phyloP scores from a whole-genome alignment of 2,329 filamentous ascomycete species.

The Alternaria angustiovoidea region DNA sequence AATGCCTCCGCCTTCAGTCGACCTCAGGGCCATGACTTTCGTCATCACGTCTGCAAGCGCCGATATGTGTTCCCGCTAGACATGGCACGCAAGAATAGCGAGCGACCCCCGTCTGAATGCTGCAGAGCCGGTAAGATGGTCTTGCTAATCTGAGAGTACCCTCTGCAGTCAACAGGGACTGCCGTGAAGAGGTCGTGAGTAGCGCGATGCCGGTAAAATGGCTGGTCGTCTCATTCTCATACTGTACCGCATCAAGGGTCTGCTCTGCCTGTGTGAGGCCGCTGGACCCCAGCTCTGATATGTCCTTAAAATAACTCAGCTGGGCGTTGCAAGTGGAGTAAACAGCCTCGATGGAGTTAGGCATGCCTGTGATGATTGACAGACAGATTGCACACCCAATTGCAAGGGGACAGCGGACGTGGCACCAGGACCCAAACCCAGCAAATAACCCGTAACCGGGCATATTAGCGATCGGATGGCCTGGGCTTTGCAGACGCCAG shows the following conservation, averaged over 20 bases:
- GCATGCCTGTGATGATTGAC: conserved; percentile 5
- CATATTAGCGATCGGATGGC: conserved; percentile 32
- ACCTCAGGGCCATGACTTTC: not conserved
- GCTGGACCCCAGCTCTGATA: conserved; percentile 22
- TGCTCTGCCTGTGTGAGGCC: conserved; percentile 10
- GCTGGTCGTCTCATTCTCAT: conserved; percentile 15
- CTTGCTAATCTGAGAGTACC: conserved; percentile 24
- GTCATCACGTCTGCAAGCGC: conserved; percentile 13
- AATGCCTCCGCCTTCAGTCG: not conserved
- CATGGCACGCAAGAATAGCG: conserved; percentile 25
- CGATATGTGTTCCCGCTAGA: conserved; percentile 8
- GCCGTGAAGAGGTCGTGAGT: conserved; percentile 9
- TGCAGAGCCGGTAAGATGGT: conserved; percentile 22
- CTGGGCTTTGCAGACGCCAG: conserved; percentile 32
- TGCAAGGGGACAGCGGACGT: conserved; percentile 9
- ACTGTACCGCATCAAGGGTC: conserved; percentile 15
- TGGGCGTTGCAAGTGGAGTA: conserved; percentile 20
- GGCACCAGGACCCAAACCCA: conserved; percentile 12
- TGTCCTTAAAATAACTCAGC: conserved; percentile 44
- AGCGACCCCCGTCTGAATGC: conserved; percentile 11
- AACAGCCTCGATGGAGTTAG: conserved; percentile 13
- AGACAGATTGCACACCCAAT: conserved; percentile 21
- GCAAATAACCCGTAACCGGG: conserved; percentile 21
- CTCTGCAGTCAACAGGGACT: conserved; percentile 23
- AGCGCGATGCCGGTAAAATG: conserved; percentile 19